These are phyloP conservation scores for Cryoendolithus antarcticus DNA, from an alignment of 2,329 filamentous ascomycete species.

Conservation along the genomic window DNA sequence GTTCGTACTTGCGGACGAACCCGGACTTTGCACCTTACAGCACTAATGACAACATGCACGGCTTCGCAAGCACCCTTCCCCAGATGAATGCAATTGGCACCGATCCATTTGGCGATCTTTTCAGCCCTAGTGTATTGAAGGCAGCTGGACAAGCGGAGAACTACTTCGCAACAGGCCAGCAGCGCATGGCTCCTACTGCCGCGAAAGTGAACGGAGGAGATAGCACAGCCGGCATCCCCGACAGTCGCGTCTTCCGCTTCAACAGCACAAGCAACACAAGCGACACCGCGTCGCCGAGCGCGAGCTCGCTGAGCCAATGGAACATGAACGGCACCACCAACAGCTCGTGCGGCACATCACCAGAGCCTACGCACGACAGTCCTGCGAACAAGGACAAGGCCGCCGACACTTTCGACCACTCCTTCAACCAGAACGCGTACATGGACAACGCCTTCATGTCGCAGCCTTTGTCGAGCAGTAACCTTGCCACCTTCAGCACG, in stretches of 20 bases:
- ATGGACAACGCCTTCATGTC: constrained; percentile 4
- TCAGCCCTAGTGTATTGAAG: constrained; percentile 44
- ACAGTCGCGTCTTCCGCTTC: constrained; percentile 38
- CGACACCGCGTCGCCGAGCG: constrained; percentile 39
- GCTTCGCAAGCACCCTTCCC: constrained; percentile 22
- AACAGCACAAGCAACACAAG: constrained; percentile 34
- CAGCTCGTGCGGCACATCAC: constrained; percentile 61
- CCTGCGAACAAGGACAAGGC: constrained; percentile 42
- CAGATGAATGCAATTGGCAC: constrained; percentile 20
- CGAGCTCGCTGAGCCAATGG: constrained; percentile 39
- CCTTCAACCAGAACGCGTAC: constrained; percentile 3
- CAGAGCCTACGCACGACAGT: constrained; percentile 62
- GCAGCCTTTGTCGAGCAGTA: constrained; percentile 2
- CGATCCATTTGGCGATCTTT: constrained; percentile 42
- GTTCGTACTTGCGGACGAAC: constrained; percentile 1
- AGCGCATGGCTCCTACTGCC: constrained; percentile 8
- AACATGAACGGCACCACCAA: constrained; percentile 45
- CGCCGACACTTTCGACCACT: constrained; percentile 6
- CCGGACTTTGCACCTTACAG: constrained; percentile 19
- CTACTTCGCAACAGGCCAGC: constrained; percentile 15
- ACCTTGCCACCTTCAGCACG: constrained; percentile 6
- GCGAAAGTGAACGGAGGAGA: constrained; percentile 27
- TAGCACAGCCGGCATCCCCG: constrained; percentile 27
- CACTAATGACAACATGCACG: constrained; percentile 23
- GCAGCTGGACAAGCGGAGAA: constrained; percentile 28